Base-by-base conservation (phyloP, 495 filamentous ascomycete genomes). In the Daldinia decipiens region DNA sequence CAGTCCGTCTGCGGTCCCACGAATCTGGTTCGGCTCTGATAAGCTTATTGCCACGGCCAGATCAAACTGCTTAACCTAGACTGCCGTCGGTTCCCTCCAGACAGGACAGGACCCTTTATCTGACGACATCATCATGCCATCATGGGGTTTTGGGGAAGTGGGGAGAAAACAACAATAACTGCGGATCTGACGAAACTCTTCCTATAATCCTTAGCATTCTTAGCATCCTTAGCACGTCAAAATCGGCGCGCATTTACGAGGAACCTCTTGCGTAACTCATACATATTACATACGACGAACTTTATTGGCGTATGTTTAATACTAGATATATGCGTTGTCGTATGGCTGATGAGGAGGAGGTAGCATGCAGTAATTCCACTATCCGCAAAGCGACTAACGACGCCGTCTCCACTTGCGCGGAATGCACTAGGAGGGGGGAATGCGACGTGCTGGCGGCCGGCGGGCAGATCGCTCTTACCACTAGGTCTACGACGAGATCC, bases 21-120 rank as follows among this genome's bases (percentile, higher is more conserved):
- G 65, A 73, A 66, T 59, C 70, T 73, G 70, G 70, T 51, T 73
- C 70, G 60, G 65, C 32, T 67, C 57, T 39, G 70, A 66, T 73
- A 73, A 73, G 65, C 70, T 73, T 73, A 73, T 65, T 68, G 56
- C 9, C 31, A 29, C 27, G 26, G 27, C 36, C 8, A 59, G 56
- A 64, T 68, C 64, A 54, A 58, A 62, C 26, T 71, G 21, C 26
- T n/a, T n/a, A n/a, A n/a, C n/a, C n/a, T 67, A 63, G 63, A 34
- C 52, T 54, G 26, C 34, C 52, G 62, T 59, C 63, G 36, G 21
- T 27, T 52, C 31, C 36, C 38, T 5, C 31, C 9, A 31, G 21
- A 27, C 12, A 54, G 50, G 43, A 36, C 32, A 9, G 12, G 39
- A 61, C 68, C 43, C 68, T 32, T 71, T 64, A 71, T 62, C 57